Evolutionary conservation across 208 protist species (phyloP).

Genomic region (Acanthamoeba culbertsoni): DNA sequence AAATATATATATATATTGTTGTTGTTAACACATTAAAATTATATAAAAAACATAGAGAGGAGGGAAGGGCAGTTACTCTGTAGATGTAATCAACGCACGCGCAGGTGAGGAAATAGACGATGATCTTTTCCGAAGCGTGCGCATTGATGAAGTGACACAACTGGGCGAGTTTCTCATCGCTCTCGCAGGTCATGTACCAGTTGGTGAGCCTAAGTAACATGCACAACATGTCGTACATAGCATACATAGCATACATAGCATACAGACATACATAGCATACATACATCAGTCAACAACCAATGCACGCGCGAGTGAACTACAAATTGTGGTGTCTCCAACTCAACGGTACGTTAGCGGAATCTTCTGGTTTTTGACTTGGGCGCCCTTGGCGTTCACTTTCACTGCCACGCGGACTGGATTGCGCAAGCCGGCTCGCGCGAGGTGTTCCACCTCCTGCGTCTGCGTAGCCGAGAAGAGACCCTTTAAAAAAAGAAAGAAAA

Average conservation of each 20-base stretch:
- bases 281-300: too few species aligned
- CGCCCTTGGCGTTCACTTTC: conserved; percentile 54
- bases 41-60: neutral
- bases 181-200: conserved; percentile 71
- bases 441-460: conserved; percentile 78
- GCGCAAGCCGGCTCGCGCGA: conserved; percentile 68
- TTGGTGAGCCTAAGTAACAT: conserved; percentile 73
- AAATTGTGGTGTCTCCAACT: neutral
- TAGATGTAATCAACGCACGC: conserved; percentile 85
- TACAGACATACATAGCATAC: neutral
- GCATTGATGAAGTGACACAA: conserved; percentile 77
- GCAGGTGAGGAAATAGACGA: conserved; percentile 88
- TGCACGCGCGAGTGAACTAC: too few species aligned
- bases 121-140: conserved; percentile 75
- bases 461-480: conserved; percentile 88
- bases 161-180: conserved; percentile 74
- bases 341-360: conserved; percentile 9
- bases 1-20: neutral
- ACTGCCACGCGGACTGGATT: conserved; percentile 74
- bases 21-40: neutral
- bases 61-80: neutral
- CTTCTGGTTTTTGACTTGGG: conserved; percentile 28
- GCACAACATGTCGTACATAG: neutral
- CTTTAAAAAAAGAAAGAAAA: conserved; percentile 29
- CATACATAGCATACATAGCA: neutral